Percentiles rank a stretch among this genome's conserved stretches.
Conservation (phyloP, 768 basidiomycete species). For the Hemileccinum rubropunctum region DNA sequence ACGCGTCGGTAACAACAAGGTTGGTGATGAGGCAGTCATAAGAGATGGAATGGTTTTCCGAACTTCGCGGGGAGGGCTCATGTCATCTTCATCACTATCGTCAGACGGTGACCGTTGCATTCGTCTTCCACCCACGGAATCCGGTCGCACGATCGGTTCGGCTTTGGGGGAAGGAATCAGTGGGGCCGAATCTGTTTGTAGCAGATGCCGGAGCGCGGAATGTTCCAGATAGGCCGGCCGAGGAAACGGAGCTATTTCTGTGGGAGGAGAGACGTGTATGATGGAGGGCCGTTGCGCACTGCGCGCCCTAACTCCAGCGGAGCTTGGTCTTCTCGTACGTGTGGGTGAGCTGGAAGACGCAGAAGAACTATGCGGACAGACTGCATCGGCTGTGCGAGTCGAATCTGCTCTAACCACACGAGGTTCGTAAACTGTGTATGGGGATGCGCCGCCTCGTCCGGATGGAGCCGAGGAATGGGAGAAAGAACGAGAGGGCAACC, state of each 20-base stretch:
- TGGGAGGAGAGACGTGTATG: conserved; percentile 29
- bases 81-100: conserved; percentile 71
- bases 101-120: conserved; percentile 39
- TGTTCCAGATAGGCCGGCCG: conserved; percentile 76
- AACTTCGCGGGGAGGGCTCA: conserved; percentile 47
- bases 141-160: conserved; percentile 28
- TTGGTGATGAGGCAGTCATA: conserved; percentile 30
- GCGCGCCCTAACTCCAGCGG: conserved; percentile 28
- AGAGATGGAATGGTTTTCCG: conserved; percentile 22
- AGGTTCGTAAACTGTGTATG: conserved; percentile 51
- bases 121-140: conserved; percentile 19
- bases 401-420: conserved; percentile 63
- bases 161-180: conserved; percentile 38
- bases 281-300: conserved; percentile 26
- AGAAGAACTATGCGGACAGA: conserved; percentile 39
- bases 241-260: conserved; percentile 44
- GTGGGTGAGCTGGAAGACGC: conserved; percentile 41
- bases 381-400: conserved; percentile 39
- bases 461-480: conserved; percentile 34
- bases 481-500: conserved; percentile 46
- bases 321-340: conserved; percentile 48
- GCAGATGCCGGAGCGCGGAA: conserved; percentile 66
- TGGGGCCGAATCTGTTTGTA: conserved; percentile 51
- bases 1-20: conserved; percentile 66
- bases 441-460: conserved; percentile 29